Evolutionary conservation across 306 rosid species (phyloP).

Genomic region (Albizia julibrissin): DNA sequence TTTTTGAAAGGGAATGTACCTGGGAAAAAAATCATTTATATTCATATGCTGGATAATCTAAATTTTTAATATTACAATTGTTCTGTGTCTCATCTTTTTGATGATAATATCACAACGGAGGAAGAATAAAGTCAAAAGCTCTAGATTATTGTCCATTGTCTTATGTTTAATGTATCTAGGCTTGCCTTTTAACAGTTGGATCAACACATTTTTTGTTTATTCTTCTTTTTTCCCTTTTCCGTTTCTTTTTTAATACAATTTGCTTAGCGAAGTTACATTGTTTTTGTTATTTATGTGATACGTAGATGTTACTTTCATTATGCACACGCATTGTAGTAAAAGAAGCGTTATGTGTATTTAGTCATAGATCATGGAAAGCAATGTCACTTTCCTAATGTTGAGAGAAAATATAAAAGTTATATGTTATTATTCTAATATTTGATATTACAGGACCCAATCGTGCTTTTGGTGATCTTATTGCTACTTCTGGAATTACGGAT

Average conservation of each 20-base stretch:
- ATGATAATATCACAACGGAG: neutral
- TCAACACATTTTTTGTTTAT: neutral
- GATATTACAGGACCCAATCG: conserved; percentile 72
- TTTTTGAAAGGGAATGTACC: neutral
- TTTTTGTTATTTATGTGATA: neutral
- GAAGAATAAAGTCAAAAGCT: neutral
- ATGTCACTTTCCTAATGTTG: conserved; percentile 13
- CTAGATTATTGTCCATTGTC: neutral
- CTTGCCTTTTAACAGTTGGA: neutral
- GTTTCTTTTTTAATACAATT: neutral
- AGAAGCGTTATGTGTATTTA: neutral
- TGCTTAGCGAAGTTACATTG: neutral
- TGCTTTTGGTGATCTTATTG: conserved; percentile 87
- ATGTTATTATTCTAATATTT: neutral
- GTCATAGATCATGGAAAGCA: neutral
- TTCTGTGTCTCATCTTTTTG: neutral
- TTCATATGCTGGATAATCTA: neutral
- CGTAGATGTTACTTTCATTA: neutral
- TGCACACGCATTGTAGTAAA: neutral
- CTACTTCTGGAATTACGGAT: conserved; percentile 92
- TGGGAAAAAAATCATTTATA: neutral
- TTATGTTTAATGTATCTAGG: neutral
- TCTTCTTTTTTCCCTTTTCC: neutral
- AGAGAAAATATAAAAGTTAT: neutral
- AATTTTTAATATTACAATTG: neutral